phyloP scores from a whole-genome alignment of 306 rosid genomes.

The Rubus parviflorus region DNA sequence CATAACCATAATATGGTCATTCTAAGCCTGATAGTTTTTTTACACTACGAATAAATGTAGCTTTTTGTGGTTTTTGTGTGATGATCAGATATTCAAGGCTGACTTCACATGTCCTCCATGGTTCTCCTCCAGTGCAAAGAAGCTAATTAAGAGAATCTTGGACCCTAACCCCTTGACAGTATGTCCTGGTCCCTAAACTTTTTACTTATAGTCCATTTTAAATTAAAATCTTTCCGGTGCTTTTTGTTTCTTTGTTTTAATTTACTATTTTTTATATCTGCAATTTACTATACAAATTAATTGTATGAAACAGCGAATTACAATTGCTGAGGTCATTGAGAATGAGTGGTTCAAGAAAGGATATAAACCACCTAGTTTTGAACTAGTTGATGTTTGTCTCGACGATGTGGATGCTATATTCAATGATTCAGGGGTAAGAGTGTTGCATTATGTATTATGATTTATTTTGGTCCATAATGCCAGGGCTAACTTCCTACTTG shows the following conservation, averaged over 20 bases:
- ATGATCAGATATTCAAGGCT: conserved; percentile 86
- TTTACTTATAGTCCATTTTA: background rate
- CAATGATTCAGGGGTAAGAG: conserved; percentile 57
- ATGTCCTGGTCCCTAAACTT: conserved; percentile 32
- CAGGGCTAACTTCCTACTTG: conserved; percentile 25
- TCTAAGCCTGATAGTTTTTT: background rate
- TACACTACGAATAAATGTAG: background rate
- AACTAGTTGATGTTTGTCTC: conserved; percentile 66
- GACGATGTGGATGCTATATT: conserved; percentile 76
- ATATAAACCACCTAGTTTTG: conserved; percentile 74
- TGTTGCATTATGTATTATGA: conserved; percentile 15
- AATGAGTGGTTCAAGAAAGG: conserved; percentile 99
- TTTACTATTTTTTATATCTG: background rate
- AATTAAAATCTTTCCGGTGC: background rate
- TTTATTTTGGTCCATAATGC: conserved; percentile 15
- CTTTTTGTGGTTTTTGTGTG: conserved; percentile 8
- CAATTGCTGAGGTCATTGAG: conserved; percentile 73
- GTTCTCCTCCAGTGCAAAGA: conserved; percentile 92
- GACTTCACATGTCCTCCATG: conserved; percentile 82
- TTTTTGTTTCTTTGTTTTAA: background rate
- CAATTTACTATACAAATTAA: background rate
- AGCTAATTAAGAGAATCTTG: conserved; percentile 78
- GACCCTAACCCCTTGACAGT: conserved; percentile 86
- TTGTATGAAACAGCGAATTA: conserved; percentile 70
- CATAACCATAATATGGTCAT: background rate